These are phyloP conservation scores for Phytophthora chlamydospora DNA, from an alignment of 352 stramenopile species.

Conservation along the genomic window DNA sequence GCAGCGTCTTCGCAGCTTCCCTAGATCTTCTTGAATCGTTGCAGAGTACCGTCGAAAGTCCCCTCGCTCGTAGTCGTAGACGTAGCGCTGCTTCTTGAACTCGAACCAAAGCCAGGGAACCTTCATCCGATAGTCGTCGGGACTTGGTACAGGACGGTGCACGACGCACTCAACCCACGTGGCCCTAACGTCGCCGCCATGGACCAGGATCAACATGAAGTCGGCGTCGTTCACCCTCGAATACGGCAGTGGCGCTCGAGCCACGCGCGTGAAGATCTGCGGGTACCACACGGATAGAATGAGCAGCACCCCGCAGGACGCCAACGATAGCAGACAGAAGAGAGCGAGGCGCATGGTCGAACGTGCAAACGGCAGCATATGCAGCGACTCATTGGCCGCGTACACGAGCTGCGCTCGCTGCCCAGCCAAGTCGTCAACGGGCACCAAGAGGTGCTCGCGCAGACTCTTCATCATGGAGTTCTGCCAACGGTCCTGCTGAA, in stretches of 20 bases:
- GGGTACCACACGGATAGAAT: constrained; percentile 66
- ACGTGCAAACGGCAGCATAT: constrained; percentile 46
- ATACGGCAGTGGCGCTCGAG: constrained; percentile 32
- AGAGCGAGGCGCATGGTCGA: constrained; percentile 39
- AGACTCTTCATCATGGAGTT: constrained; percentile 39
- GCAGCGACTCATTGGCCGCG: constrained; percentile 44
- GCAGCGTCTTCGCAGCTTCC: neutral
- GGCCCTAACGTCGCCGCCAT: constrained; percentile 45
- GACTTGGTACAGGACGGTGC: constrained; percentile 26
- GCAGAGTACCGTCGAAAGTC: constrained; percentile 57
- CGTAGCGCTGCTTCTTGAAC: constrained; percentile 74
- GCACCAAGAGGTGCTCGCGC: constrained; percentile 53
- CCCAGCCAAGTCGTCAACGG: constrained; percentile 45
- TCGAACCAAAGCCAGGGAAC: constrained; percentile 60
- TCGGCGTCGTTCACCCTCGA: constrained; percentile 44
- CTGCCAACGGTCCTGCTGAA: neutral
- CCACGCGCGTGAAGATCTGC: constrained; percentile 67
- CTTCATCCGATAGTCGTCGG: constrained; percentile 28
- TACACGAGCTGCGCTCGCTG: constrained; percentile 50
- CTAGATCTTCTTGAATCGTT: constrained; percentile 43
- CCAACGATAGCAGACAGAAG: constrained; percentile 42
- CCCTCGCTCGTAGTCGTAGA: constrained; percentile 54
- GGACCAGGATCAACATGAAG: constrained; percentile 50
- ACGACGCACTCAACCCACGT: constrained; percentile 50
- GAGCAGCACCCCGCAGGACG: constrained; percentile 32